phyloP scores from a whole-genome alignment of 768 basidiomycete species.

The Rhizopogon rudus region DNA sequence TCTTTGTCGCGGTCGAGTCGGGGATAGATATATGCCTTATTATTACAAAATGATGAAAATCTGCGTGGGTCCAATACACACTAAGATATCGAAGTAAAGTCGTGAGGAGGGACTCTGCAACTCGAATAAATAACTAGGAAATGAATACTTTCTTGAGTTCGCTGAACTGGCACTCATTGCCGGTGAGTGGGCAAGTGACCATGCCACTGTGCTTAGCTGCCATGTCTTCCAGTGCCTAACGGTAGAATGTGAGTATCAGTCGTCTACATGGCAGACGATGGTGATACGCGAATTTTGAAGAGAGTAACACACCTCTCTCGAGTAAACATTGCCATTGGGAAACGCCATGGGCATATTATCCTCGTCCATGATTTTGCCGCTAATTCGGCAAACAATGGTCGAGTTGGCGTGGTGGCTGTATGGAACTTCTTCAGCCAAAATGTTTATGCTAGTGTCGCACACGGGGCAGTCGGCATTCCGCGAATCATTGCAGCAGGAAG shows the following conservation, averaged over 20 bases:
- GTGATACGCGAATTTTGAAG: not conserved
- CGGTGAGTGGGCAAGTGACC: conserved; percentile 83
- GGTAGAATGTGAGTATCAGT: conserved; percentile 9
- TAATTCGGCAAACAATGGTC: conserved; percentile 89
- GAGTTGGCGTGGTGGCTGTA: conserved; percentile 93
- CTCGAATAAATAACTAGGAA: conserved; percentile 41
- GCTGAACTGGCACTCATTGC: conserved; percentile 54
- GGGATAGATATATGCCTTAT: not conserved
- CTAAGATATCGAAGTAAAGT: not conserved
- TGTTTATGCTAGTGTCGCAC: conserved; percentile 73
- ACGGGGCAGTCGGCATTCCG: conserved; percentile 89
- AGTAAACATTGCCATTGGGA: conserved; percentile 89
- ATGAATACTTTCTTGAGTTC: conserved; percentile 87
- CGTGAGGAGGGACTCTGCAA: not conserved
- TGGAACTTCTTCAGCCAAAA: conserved; percentile 82
- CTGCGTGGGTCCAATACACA: not conserved
- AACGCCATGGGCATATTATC: conserved; percentile 92
- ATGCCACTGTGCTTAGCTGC: conserved; percentile 70
- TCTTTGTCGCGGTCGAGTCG: not conserved
- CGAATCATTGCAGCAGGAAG: conserved; percentile 66
- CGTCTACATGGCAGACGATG: conserved; percentile 4
- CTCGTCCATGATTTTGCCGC: conserved; percentile 92
- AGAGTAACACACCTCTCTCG: conserved; percentile 63
- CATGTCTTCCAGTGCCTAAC: conserved; percentile 85
- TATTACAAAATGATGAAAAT: conserved; percentile 3